These are phyloP conservation scores for Notholithocarpus densiflorus DNA, from an alignment of 306 rosid genomes.

Conservation along the genomic window DNA sequence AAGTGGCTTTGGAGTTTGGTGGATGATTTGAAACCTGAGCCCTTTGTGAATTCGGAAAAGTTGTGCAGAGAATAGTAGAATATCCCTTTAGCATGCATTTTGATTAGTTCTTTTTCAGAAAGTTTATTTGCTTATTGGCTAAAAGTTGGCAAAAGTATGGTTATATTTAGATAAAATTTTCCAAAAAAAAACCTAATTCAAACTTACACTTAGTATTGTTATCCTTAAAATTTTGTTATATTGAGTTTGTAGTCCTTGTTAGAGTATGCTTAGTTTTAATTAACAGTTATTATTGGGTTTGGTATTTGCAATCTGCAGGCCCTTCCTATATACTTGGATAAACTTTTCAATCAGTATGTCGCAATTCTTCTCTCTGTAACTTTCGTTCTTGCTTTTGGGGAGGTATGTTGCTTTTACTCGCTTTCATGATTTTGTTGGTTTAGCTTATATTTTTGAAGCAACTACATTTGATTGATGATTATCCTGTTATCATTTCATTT, in stretches of 20 bases:
- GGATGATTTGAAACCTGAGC: too few species aligned
- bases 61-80: too few species aligned
- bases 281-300: constrained; percentile 22
- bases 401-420: constrained; percentile 44
- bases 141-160: too few species aligned
- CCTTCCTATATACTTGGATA: constrained; percentile 87
- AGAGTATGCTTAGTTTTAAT: constrained; percentile 11
- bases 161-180: too few species aligned
- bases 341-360: constrained; percentile 78
- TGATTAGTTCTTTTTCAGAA: too few species aligned
- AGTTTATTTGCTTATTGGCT: too few species aligned
- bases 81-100: too few species aligned
- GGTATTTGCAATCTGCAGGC: constrained; percentile 62
- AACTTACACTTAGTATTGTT: background rate
- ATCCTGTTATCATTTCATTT: background rate
- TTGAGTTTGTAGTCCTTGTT: constrained; percentile 3
- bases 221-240: background rate
- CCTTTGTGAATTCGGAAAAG: too few species aligned
- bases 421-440: background rate
- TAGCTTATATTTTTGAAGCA: constrained; percentile 5
- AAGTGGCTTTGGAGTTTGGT: too few species aligned
- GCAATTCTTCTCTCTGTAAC: constrained; percentile 95
- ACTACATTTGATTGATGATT: background rate
- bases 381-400: constrained; percentile 80
- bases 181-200: too few species aligned